A percentile compares a stretch with the other conserved stretches of the same genome.
Evolutionary conservation across 2,329 filamentous ascomycete genomes (phyloP).

Genomic region (Penicillium sp.): DNA sequence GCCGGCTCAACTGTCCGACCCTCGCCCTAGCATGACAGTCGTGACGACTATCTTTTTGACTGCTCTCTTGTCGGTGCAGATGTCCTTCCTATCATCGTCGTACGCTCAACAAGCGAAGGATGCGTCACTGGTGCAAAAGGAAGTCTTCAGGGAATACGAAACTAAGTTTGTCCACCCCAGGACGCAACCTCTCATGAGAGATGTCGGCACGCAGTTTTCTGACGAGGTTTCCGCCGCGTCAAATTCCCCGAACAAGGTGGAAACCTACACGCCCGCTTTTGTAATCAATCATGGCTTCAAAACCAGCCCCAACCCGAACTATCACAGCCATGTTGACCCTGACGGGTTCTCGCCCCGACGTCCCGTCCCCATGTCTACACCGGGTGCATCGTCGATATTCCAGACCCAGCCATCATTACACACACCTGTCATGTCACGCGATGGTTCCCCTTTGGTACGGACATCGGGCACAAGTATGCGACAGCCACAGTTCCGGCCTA

Average conservation of each 20-base stretch:
- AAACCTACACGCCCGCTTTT: slow-evolving; percentile 58
- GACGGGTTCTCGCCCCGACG: slow-evolving; percentile 48
- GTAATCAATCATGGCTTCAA: slow-evolving; percentile 71
- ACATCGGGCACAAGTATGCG: slow-evolving; percentile 46
- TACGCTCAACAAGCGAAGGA: slow-evolving; percentile 87
- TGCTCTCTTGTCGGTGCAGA: slow-evolving; percentile 67
- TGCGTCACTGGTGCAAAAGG: slow-evolving; percentile 74
- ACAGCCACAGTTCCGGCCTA: slow-evolving; percentile 52
- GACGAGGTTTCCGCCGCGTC: slow-evolving; percentile 38
- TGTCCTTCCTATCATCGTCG: slow-evolving; percentile 65
- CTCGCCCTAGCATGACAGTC: slow-evolving; percentile 78
- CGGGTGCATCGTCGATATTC: slow-evolving; percentile 38
- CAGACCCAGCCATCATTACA: slow-evolving; percentile 27
- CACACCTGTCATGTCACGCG: slow-evolving; percentile 45
- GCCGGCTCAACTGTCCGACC: slow-evolving; percentile 69
- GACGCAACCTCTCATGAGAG: slow-evolving; percentile 72
- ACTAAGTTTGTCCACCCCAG: slow-evolving; percentile 90
- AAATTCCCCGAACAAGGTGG: slow-evolving; percentile 51
- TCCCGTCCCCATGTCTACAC: slow-evolving; percentile 34
- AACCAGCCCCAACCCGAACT: slow-evolving; percentile 78
- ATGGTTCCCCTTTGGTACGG: slow-evolving; percentile 45
- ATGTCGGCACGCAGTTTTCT: slow-evolving; percentile 74
- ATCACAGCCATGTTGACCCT: slow-evolving; percentile 66
- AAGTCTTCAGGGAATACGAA: slow-evolving; percentile 93
- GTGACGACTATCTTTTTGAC: slow-evolving; percentile 77